Base-by-base conservation (phyloP, 75 land plant species). In the Pinus taeda region DNA sequence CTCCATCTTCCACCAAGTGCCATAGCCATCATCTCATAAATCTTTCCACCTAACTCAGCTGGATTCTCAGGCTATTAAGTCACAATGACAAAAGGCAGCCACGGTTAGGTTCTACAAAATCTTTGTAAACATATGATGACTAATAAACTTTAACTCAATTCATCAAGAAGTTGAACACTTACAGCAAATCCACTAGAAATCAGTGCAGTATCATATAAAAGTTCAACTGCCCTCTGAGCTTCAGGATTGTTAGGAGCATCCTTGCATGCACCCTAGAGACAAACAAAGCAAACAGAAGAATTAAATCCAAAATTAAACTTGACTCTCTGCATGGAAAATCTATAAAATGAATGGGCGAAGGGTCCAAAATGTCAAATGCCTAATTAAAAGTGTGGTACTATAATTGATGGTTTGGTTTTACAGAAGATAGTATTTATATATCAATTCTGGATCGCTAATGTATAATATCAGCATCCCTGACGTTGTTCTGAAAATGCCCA, bases 121-220 rank as follows among this genome's bases (percentile, higher is more conserved):
- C 1, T 49, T 6, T 13, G 12, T 17, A 1, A 24, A 14, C 15
- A 26, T 37, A 13, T 57, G 0, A 30, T 22, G 15, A 26, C 71
- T 37, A 12, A 65, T 37, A 12, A 65, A 79, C 30, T 3, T 15
- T 69, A 57, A 55, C 24, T 1, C 56, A 61, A 66, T 24, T 22
- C 20, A 49, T 49, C 55, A 49, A 58, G 73, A 59, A 56, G 15
- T 62, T 36, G 1, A 59, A 26, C 21, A 77, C 91, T 94, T 87
- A 96, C 99, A 24, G 92, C 82, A 78, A 85, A 97, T 59, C 99
- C 99, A 87, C 99, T 94, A 60, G 99, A 89, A n/a, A 97, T 80
- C 71, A 91, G 79, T 15, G 99, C 98, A 22, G 99, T 97, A 60
- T 97, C 99, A 63, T 88, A 95, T 22, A 97, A 79, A 17, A 97